Evolutionary conservation across 2,329 filamentous ascomycete species (phyloP).

Genomic region (Apiospora sp.): DNA sequence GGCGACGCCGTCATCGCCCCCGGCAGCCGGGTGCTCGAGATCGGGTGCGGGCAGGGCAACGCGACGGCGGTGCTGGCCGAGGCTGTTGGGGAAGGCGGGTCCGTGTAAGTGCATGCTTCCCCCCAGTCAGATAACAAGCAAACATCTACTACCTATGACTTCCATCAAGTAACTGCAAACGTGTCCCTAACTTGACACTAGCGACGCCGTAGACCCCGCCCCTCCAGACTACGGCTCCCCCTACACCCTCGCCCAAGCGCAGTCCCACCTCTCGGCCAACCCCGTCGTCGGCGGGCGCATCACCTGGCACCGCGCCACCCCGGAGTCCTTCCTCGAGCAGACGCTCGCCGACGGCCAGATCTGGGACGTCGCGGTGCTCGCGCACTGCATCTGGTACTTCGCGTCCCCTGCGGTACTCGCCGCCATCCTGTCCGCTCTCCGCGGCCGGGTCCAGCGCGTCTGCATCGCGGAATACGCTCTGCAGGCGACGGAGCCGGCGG

Average conservation of each 20-base stretch:
- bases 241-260: constrained; percentile 57
- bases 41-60: constrained; percentile 68
- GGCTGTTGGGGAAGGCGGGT: constrained; percentile 52
- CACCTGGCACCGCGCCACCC: constrained; percentile 50
- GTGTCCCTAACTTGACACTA: not conserved
- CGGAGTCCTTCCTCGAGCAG: constrained; percentile 45
- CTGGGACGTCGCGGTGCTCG: constrained; percentile 57
- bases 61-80: constrained; percentile 62
- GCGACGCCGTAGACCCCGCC: constrained; percentile 61
- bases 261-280: constrained; percentile 50
- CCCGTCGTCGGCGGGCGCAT: constrained; percentile 54
- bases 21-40: constrained; percentile 58
- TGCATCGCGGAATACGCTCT: constrained; percentile 57
- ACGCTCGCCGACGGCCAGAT: constrained; percentile 27
- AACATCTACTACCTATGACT: too few species aligned
- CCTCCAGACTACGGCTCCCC: constrained; percentile 57
- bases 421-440: constrained; percentile 46
- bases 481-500: constrained; percentile 46
- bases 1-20: constrained; percentile 43
- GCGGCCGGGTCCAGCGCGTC: constrained; percentile 44
- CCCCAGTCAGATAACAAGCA: not conserved
- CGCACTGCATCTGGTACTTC: constrained; percentile 65
- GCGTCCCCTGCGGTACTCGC: constrained; percentile 45
- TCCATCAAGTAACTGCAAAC: too few species aligned
- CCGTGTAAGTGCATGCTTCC: constrained; percentile 37